A percentile compares a stretch with the other conserved stretches of the same genome.
Conservation (phyloP, 768 basidiomycete genomes). For the Gautieria morchelliformis region DNA sequence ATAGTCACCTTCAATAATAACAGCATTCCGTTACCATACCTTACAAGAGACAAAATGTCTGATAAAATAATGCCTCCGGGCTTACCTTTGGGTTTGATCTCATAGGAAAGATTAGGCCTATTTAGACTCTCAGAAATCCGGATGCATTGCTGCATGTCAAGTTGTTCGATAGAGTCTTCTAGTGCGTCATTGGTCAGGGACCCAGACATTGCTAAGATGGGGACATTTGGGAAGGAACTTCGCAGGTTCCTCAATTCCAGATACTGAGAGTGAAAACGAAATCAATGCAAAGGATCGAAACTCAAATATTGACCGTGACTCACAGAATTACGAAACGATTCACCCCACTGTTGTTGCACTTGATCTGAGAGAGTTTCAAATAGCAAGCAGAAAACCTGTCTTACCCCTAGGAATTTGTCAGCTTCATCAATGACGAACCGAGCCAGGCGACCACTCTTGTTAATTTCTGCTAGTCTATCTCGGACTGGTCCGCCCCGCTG, state of each 20-base stretch:
- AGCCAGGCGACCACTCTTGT: neutral
- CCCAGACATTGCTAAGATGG: neutral
- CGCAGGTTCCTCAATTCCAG: neutral
- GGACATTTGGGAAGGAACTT: neutral
- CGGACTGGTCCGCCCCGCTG: neutral
- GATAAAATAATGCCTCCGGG: neutral
- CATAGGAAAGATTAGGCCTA: neutral
- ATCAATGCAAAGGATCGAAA: neutral
- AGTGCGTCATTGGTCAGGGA: neutral
- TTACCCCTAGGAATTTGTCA: neutral
- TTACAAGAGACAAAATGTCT: neutral
- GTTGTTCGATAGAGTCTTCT: neutral
- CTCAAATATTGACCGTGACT: neutral
- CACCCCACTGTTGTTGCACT: neutral
- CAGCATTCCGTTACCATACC: neutral
- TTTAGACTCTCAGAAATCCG: neutral
- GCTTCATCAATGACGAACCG: slow-evolving; percentile 5
- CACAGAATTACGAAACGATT: neutral
- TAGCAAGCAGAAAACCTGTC: neutral
- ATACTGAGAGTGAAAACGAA: neutral
- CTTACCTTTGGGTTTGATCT: neutral
- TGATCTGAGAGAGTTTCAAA: neutral
- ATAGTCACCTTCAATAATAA: neutral
- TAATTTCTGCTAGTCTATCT: neutral
- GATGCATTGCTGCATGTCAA: neutral